Evolutionary conservation across 371 early-diverging fungal genomes (phyloP).

Genomic region (Lichtheimia ramosa): DNA sequence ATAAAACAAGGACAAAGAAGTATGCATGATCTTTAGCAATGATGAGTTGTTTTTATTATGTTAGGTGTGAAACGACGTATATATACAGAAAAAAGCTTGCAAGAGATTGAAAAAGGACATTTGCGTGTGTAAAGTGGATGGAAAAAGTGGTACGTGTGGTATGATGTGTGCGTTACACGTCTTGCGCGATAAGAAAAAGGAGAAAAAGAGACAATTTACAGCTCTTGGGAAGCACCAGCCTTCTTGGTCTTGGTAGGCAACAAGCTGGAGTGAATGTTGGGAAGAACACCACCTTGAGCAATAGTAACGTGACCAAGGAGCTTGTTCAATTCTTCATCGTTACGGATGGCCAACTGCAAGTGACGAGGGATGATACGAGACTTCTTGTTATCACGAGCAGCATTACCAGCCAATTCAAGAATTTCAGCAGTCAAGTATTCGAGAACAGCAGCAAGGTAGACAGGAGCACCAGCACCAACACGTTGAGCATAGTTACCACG

Average conservation of each 20-base stretch:
- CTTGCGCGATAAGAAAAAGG: constrained; percentile 1
- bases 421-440: constrained; percentile 97
- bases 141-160: too few relatives aligned
- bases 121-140: too few relatives aligned
- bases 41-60: too few relatives aligned
- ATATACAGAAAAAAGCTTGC: too few relatives aligned
- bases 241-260: constrained; percentile 77
- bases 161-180: neutral
- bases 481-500: constrained; percentile 96
- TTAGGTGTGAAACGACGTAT: too few relatives aligned
- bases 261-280: constrained; percentile 80
- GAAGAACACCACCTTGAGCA: constrained; percentile 88
- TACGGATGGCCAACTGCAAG: constrained; percentile 91
- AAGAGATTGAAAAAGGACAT: too few relatives aligned
- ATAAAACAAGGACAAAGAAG: too few relatives aligned
- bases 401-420: constrained; percentile 95
- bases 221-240: constrained; percentile 58
- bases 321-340: constrained; percentile 97
- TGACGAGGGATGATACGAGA: constrained; percentile 92
- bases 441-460: constrained; percentile 94
- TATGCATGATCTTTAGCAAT: too few relatives aligned
- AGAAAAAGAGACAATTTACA: constrained; percentile 25
- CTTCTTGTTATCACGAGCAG: constrained; percentile 96
- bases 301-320: constrained; percentile 88
- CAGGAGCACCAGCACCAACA: constrained; percentile 93